Base-by-base conservation (phyloP, 2,329 filamentous ascomycete genomes). In the Ramularia collo-cygni region DNA sequence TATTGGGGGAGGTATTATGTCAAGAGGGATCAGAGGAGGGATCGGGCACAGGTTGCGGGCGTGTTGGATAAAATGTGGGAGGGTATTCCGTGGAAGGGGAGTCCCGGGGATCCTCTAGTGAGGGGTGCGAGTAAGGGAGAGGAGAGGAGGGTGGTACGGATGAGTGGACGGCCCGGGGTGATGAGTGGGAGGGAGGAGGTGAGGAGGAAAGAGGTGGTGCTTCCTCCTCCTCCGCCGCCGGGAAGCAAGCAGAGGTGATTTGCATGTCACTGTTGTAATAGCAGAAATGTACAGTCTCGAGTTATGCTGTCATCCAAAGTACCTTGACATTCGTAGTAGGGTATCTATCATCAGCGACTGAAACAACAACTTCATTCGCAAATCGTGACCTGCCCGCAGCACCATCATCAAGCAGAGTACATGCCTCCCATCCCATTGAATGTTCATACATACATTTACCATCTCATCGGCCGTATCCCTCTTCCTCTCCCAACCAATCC, bases 41-140 rank as follows among this genome's bases (percentile, higher is more conserved):
- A 56, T 31, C 40, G 44, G 34, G 51, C 50, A 35, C 32, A 35
- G 15, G 50, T 50, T 8, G 49, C 50, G 10, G 57, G 55, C 1
- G 48, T 55, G 15, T 58, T 54, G 55, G 50, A 55, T 17, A 43
- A 37, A 16, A 53, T 60, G 43, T 59, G 57, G 56, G 27, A 47
- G 26, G 50, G 53, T 46, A 56, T 59, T 26, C 55, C 55, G 6
- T 32, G 15, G 15, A 32, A 35, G 6, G 47, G 38, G 2, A 26
- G 16, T 10, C 29, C 40, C 17, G 31, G 37, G 12, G 40, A 39
- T 18, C 31, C 31, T 9, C 13, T 33, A 16, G 31, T 33, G 31
- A 24, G 21, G 10, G 10, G 21, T 24, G n/a, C 21, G 10, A 24
- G 21, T 10, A 24, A 24, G 10, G 10, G 6, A 19, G 19, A 12